Percentiles rank a stretch among this genome's conserved stretches.
phyloP scores from a whole-genome alignment of 495 filamentous ascomycete genomes.

The Cercophora sp. region DNA sequence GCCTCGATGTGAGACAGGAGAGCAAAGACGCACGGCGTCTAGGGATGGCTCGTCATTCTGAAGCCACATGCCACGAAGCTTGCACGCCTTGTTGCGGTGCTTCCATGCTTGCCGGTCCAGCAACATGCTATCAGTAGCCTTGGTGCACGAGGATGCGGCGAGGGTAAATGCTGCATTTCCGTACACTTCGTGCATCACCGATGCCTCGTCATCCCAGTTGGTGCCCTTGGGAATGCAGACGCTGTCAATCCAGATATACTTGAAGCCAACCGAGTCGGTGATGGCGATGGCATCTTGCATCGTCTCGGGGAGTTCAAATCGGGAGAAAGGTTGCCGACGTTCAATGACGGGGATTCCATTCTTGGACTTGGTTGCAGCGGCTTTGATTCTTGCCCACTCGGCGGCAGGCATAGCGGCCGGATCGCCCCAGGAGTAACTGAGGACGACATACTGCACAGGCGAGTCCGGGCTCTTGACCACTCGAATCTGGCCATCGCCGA shows the following conservation, averaged over 20 bases:
- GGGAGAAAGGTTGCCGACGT: constrained; percentile 19
- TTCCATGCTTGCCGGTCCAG: constrained; percentile 23
- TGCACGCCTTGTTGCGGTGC: constrained; percentile 22
- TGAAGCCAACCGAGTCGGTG: constrained; percentile 16
- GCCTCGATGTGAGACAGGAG: constrained; percentile 24
- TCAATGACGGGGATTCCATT: constrained; percentile 24
- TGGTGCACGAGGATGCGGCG: constrained; percentile 26
- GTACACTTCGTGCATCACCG: constrained; percentile 31
- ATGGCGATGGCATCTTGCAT: constrained; percentile 30
- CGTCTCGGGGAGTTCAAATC: constrained; percentile 18
- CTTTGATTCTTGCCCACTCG: constrained; percentile 31
- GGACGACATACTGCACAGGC: constrained; percentile 28
- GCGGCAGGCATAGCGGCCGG: constrained; percentile 22
- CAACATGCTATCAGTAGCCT: constrained; percentile 27
- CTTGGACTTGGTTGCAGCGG: constrained; percentile 24
- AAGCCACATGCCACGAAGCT: constrained; percentile 26
- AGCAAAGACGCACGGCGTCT: constrained; percentile 21
- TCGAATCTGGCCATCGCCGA: constrained; percentile 12
- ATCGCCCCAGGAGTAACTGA: constrained; percentile 34
- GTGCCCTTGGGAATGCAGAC: constrained; percentile 33
- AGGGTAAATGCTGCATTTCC: constrained; percentile 32
- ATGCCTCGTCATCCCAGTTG: constrained; percentile 31
- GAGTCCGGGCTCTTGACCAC: constrained; percentile 13
- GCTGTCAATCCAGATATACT: constrained; percentile 32
- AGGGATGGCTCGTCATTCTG: constrained; percentile 19